Percentiles rank a stretch among this genome's conserved stretches.
Evolutionary conservation across 352 stramenopile species (phyloP).

Genomic region (Pythium coloratum): DNA sequence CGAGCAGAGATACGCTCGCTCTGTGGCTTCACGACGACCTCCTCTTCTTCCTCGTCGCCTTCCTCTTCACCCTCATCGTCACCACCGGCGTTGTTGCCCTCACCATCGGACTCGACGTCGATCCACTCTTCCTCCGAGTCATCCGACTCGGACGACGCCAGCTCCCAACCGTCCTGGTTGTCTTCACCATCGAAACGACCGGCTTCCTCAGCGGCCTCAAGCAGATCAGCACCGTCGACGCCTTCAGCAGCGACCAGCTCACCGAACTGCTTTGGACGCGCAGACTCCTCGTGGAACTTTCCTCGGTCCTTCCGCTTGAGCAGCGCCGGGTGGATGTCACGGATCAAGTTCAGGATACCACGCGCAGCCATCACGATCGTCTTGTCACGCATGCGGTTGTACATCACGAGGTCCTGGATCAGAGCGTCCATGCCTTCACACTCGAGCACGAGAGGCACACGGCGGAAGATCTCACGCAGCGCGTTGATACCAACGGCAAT

Average conservation of each 20-base stretch:
- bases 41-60: conserved; percentile 43
- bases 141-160: conserved; percentile 68
- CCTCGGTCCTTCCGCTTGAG: conserved; percentile 97
- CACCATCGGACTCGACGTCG: conserved; percentile 54
- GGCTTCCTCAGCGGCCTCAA: conserved; percentile 78
- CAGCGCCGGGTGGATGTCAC: conserved; percentile 94
- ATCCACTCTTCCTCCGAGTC: conserved; percentile 75
- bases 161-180: conserved; percentile 81
- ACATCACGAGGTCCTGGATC: conserved; percentile 93
- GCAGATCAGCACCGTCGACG: conserved; percentile 95
- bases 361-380: conserved; percentile 96
- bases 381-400: conserved; percentile 96
- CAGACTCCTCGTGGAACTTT: conserved; percentile 85
- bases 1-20: conserved; percentile 83
- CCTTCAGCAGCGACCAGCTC: conserved; percentile 90
- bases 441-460: conserved; percentile 93
- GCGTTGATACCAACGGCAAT: conserved; percentile 99
- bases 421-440: conserved; percentile 92
- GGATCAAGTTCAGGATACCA: conserved; percentile 96
- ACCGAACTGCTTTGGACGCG: conserved; percentile 89
- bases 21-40: conserved; percentile 38
- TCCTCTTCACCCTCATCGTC: conserved; percentile 38
- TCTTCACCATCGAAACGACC: conserved; percentile 82
- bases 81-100: conserved; percentile 35
- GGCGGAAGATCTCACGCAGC: conserved; percentile 93